A percentile compares a stretch with the other conserved stretches of the same genome.
phyloP scores from a whole-genome alignment of 202 grass and related monocot genomes.

The Brachypodium distachyon region DNA sequence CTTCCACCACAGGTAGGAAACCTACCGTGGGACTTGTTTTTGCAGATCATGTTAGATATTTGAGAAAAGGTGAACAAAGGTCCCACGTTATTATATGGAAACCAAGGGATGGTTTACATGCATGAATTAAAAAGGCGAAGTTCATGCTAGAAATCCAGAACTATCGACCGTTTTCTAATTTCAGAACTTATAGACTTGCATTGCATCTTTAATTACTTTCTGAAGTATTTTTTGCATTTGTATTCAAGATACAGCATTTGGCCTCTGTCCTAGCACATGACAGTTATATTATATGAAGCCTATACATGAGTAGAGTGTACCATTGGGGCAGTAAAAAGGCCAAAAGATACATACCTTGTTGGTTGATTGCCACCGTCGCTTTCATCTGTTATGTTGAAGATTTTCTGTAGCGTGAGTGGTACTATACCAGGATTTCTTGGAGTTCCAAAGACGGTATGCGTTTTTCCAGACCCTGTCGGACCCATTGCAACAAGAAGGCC shows the following conservation, averaged over 20 bases:
- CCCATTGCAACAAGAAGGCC: constrained; percentile 71
- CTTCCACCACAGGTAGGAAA: background rate
- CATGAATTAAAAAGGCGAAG: background rate
- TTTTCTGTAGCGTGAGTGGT: constrained; percentile 41
- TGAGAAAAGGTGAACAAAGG: background rate
- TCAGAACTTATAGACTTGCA: background rate
- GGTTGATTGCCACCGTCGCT: background rate
- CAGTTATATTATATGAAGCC: background rate
- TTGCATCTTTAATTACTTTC: background rate
- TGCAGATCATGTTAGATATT: background rate
- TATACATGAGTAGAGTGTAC: background rate
- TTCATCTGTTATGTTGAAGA: constrained; percentile 29
- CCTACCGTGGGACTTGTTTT: background rate
- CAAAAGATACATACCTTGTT: background rate
- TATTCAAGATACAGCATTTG: background rate
- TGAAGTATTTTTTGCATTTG: background rate
- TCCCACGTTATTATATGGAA: background rate
- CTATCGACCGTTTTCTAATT: background rate
- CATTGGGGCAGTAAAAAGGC: background rate
- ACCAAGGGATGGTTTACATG: background rate
- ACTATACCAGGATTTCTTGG: constrained; percentile 60
- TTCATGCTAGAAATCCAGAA: background rate
- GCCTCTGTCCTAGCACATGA: background rate
- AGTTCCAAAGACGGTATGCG: constrained; percentile 73
- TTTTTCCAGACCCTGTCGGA: constrained; percentile 83